Base-by-base conservation (phyloP, 441 rosid species). In the Monsonia emarginata region DNA sequence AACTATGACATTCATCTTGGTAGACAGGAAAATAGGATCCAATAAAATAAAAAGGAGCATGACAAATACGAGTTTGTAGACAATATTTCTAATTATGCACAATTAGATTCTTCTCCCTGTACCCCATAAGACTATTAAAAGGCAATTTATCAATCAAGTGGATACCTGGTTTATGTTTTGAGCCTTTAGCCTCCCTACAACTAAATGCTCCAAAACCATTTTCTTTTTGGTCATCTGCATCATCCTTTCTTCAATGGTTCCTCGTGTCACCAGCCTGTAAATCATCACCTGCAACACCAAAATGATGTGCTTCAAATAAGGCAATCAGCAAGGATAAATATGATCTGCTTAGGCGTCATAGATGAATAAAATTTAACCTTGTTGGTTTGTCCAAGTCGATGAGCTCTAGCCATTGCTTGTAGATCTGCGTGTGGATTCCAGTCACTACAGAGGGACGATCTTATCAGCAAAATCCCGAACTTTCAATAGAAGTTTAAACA, bases 401-500 rank as follows among this genome's bases (percentile, higher is more conserved):
- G 98, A 69, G 99, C 99, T 79, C 99, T 90, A 71, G 99, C 98
- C 97, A 95, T 91, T 66, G 99, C 98, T 78, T 95, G 98, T 71
- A 91, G 95, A 84, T 95, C 97, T 71, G 98, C 97, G 81, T 95
- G 96, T 46, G 98, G 98, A 80, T 95, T 95, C 99, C 98, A 95
- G 80, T 91, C 99, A 77, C 99, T 95, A 76, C 67, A 73, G 36
- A 81, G 72, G 69, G 61, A 72, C 59, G 46, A 63, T 25, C 19
- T 25, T n/a, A 1, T 25, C 61, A 57, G 19, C 59, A 50, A 58
- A 52, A 66, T 44, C 13, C 14, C 0, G 10, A 64, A 24, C 73
- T 18, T 64, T 59, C 65, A 62, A 66, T 30, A 56, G 7, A 61
- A 19, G 58, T 50, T 21, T 50, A 22, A 52, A 24, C 27, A 54